Base-by-base conservation (phyloP, 2,329 filamentous ascomycete genomes). In the Colletotrichum euphorbiae region DNA sequence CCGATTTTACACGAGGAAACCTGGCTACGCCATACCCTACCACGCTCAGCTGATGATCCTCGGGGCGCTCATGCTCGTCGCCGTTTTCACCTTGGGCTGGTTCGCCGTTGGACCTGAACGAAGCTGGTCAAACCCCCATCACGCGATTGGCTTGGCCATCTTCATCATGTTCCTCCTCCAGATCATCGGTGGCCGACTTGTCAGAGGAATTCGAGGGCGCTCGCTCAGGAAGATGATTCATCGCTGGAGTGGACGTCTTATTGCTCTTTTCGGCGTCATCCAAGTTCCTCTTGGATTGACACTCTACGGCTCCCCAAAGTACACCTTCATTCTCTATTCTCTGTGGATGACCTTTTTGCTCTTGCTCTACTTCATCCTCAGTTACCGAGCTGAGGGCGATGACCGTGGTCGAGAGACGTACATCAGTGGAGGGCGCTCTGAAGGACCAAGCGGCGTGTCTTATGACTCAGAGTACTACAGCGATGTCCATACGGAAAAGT, bases 281-380 rank as follows among this genome's bases (percentile, higher is more conserved):
- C 96, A 99, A 77, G 89, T 99, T 11, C 92, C 96, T 0, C 84
- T 99, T 0, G 96, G 96, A 0, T 84, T 99, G 52, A 94, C 94
- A 0, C 84, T 99, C 1, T 99, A 98, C 75, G 96, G 96, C 6
- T 97, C 94, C 33, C 95, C 96, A 5, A 89, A 91, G 74, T 88
- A 87, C 42, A 85, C 94, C 3, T 99, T 98, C 77, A 89, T 99
- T 59, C 83, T 98, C 3, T 99, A 92, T 75, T 87, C 94, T 0
- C 71, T 98, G 0, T 95, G 91, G 84, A 91, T 91, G 77, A 87
- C 89, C 31, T 84, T 92, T 17, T 81, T 98, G 38, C 72, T 98
- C 15, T 74, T 94, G 2, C 71, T 89, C 13, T 98, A 94, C 79
- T 97, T 98, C 74, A 83, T 95, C 62, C 82, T 97, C 38, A 91